Percentiles rank a stretch among this genome's conserved stretches.
phyloP scores from a whole-genome alignment of 2,329 filamentous ascomycete species.

The Monosporascus ibericus region DNA sequence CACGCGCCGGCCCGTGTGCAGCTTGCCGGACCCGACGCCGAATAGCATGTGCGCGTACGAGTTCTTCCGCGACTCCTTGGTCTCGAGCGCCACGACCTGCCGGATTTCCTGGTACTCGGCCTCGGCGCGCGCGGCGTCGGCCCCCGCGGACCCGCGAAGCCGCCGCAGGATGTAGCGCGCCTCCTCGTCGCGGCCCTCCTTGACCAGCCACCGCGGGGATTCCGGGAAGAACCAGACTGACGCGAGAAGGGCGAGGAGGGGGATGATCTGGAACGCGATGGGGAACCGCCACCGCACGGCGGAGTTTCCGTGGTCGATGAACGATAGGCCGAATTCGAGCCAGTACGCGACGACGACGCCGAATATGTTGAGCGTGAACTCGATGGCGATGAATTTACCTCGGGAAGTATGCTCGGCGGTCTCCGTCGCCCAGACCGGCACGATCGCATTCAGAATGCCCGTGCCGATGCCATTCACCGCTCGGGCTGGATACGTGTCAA shows the following conservation, averaged over 20 bases:
- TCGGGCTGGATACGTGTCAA: constrained; percentile 34
- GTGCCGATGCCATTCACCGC: constrained; percentile 61
- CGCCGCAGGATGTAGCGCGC: constrained; percentile 59
- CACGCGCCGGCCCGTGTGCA: constrained; percentile 62
- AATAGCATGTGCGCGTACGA: constrained; percentile 63
- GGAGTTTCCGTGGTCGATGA: constrained; percentile 51
- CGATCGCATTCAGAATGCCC: constrained; percentile 64
- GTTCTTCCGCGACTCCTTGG: constrained; percentile 49
- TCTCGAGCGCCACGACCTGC: constrained; percentile 56
- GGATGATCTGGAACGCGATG: constrained; percentile 63
- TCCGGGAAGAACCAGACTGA: constrained; percentile 64
- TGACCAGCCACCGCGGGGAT: constrained; percentile 61
- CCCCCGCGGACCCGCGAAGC: constrained; percentile 52
- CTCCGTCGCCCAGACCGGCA: constrained; percentile 67
- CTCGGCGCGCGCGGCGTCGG: constrained; percentile 48
- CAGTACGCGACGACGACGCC: constrained; percentile 61
- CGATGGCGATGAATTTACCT: constrained; percentile 64
- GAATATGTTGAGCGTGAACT: constrained; percentile 69
- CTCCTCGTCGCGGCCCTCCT: constrained; percentile 60
- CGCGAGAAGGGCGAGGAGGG: constrained; percentile 49
- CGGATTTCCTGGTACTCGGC: constrained; percentile 64
- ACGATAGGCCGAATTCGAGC: constrained; percentile 54
- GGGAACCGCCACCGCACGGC: constrained; percentile 63
- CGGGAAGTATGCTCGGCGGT: constrained; percentile 61
- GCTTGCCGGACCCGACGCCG: constrained; percentile 56